These are phyloP conservation scores for Phytophthora capsici DNA, from an alignment of 352 stramenopile genomes.

Conservation along the genomic window DNA sequence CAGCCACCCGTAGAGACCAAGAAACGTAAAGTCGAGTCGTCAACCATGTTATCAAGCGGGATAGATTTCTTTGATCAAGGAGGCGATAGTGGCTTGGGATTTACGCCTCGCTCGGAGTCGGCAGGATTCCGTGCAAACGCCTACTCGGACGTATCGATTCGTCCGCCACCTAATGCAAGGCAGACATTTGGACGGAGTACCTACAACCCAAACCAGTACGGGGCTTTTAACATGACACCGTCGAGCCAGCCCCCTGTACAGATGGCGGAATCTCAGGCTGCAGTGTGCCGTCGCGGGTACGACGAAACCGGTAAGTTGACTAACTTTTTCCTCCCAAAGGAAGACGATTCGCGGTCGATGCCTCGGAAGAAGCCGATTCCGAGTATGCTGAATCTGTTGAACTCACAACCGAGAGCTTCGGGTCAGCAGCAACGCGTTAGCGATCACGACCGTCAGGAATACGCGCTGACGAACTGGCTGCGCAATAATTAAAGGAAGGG, in stretches of 20 bases:
- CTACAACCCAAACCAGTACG: constrained; percentile 77
- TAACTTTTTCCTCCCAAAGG: constrained; percentile 75
- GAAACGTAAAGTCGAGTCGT: constrained; percentile 59
- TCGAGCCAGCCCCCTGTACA: constrained; percentile 51
- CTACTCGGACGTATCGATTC: constrained; percentile 71
- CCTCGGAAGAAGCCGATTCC: constrained; percentile 49
- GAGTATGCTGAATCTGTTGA: constrained; percentile 63
- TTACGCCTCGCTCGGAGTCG: constrained; percentile 41
- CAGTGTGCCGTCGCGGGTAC: constrained; percentile 67
- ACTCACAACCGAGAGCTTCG: constrained; percentile 36
- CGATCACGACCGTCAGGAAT: constrained; percentile 55
- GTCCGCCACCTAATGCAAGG: constrained; percentile 41
- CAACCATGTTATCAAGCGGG: constrained; percentile 12
- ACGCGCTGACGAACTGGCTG: constrained; percentile 73
- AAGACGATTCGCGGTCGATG: constrained; percentile 28
- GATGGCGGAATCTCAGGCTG: constrained; percentile 29
- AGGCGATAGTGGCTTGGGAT: constrained; percentile 19
- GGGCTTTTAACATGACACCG: constrained; percentile 63
- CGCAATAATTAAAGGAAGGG: constrained; percentile 45
- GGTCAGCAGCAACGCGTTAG: constrained; percentile 34
- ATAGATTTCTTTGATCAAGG: constrained; percentile 20
- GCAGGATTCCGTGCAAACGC: constrained; percentile 56
- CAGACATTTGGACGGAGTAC: constrained; percentile 58
- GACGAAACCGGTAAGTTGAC: constrained; percentile 82
- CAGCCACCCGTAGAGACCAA: constrained; percentile 53